Base-by-base conservation (phyloP, 208 protist genomes). In the Borovskyia barvae region DNA sequence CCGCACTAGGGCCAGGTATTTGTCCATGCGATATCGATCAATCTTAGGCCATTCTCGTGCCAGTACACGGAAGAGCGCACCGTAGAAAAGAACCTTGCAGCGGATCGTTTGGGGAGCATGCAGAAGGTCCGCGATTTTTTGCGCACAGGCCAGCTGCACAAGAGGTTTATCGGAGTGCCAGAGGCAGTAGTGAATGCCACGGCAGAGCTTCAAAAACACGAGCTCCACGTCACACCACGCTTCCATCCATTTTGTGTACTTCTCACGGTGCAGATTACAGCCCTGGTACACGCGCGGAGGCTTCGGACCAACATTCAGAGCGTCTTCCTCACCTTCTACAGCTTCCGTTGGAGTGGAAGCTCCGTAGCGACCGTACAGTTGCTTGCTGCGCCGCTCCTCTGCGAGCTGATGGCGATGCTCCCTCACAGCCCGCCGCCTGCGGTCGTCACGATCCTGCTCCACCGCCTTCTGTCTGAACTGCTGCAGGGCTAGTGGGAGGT, bases 141-240 rank as follows among this genome's bases (percentile, higher is more conserved):
- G 58, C 35, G 92, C 88, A 50, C 89, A 95, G 35, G 77, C 82
- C 4, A 86, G 78, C 73, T 97, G 92, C 22, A 94, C 92, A 0
- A 93, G 73, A 9, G 86, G 92, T 76, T 97, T 97, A 72, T 97
- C 92, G 0, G 85, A 87, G 72, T 97, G 92, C 87, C 88, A 97
- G 20, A 97, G 69, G 69, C 88, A 95, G 75, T 84, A 97, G 66
- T 82, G 80, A 12, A 95, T 65, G 37, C 88, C 92, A 19, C 84
- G 82, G 47, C 75, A 82, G 1, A 97, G 74, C 72, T 97, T 97
- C 45, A 90, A 55, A 17, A 93, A 74, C n/a, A 92, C 68, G 5
- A 93, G 72, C 75, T 92, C 79, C 9, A 92, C 12, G 30, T 95
- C 82, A 33, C 70, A 74, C 84, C 87, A 94, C 33, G 73, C 52